Evolutionary conservation across 371 early-diverging fungal genomes (phyloP), one percentile per base, ranked within the genome.

Genomic region (Mortierella sp.): DNA sequence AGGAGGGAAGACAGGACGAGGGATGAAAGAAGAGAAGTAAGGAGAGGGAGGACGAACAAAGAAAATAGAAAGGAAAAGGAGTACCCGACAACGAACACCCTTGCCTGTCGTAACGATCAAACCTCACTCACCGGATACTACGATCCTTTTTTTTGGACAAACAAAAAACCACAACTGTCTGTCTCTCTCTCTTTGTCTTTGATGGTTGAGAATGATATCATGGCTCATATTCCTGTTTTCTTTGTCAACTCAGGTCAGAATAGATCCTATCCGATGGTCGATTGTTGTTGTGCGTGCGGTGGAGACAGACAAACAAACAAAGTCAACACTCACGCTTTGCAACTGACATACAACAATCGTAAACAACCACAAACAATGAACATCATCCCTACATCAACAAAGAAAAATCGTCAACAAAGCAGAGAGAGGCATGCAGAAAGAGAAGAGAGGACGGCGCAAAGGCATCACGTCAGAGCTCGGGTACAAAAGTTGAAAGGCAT

Each of bases 191-290:
- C 35, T 35, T 35, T 35, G 29, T 32, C 29, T 63, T 63, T 21
- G 21, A 38, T 4, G 16, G 32, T 56, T 56, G 12, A 56, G 58
- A 16, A 65, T 65, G 21, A 38, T 21, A 29, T 35, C 65, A 35
- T 65, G 27, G n/a, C 24, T 11, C n/a, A 38, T 16, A 65, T 65
- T 65, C 65, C 38, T 65, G 24, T 65, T 65, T 65, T 65, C 65
- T 38, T 65, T 65, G 24, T 38, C 65, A 60, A 32, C 38, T 10
- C 65, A 65, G 18, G 65, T 38, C 65, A 65, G 65, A 65, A 65
- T 65, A 65, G 65, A 65, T 38, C 38, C 18, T 65, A 38, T 4
- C 65, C 38, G 65, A 65, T 65, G 24, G 38, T 38, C 51, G 21
- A 51, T 51, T 51, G 21, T 46, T 11, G 11, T 11, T 46, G n/a